Evolutionary conservation across 108 stramenopile genomes (phyloP), one percentile per base, ranked within the genome.

Genomic region (Seminavis robusta): DNA sequence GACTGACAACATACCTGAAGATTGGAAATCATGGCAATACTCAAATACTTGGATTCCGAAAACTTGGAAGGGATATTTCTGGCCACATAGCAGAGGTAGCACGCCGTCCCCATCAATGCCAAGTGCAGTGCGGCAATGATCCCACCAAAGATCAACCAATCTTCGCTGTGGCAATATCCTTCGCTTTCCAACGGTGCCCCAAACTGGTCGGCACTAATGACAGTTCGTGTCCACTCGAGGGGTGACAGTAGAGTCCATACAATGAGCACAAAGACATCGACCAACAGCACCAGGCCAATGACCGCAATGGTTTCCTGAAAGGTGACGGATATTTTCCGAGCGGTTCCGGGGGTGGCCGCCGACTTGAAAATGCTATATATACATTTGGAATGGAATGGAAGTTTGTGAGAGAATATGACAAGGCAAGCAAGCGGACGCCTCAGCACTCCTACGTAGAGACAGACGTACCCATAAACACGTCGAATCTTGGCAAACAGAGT

Each of bases 401-500:
- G n/a, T n/a, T n/a, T n/a, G n/a, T n/a, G n/a, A n/a, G n/a, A n/a
- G n/a, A n/a, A n/a, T n/a, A n/a, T n/a, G n/a, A n/a, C n/a, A n/a
- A n/a, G n/a, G n/a, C n/a, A n/a, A n/a, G n/a, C n/a, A n/a, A n/a
- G n/a, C n/a, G n/a, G n/a, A n/a, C n/a, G n/a, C n/a, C n/a, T n/a
- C n/a, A n/a, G n/a, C n/a, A n/a, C n/a, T n/a, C n/a, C n/a, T n/a
- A n/a, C n/a, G n/a, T n/a, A n/a, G n/a, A n/a, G n/a, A n/a, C n/a
- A n/a, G n/a, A n/a, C n/a, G n/a, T n/a, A n/a, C n/a, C 9, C 16
- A 26, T 53, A 53, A 23, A 53, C 34, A 7, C 52, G 33, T 19
- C 70, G 64, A 27, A 60, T 67, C 60, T 73, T 73, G 21, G 65
- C 65, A 44, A 73, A 73, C 33, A 73, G 58, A 1, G 71, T 65